These are phyloP conservation scores for Anethum foeniculum DNA, from an alignment of 140 eudicot species.

Conservation along the genomic window DNA sequence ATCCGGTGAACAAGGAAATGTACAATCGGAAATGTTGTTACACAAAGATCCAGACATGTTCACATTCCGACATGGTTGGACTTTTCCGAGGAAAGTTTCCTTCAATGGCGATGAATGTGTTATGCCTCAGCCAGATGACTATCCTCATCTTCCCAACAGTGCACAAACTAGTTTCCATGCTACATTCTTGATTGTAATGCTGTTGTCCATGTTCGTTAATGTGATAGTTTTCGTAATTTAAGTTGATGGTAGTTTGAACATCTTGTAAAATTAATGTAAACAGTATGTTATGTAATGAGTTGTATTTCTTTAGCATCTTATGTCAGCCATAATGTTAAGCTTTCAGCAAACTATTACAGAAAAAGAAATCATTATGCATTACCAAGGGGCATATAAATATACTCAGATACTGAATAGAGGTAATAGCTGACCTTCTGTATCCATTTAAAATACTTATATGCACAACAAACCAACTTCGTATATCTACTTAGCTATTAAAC, in stretches of 20 bases:
- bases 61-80: slow-evolving; percentile 73
- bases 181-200: slow-evolving; percentile 5
- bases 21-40: slow-evolving; percentile 61
- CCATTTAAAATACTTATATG: too few species aligned
- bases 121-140: slow-evolving; percentile 63
- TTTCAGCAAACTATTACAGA: too few species aligned
- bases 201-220: background rate
- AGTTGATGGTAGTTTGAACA: background rate
- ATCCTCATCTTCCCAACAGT: slow-evolving; percentile 59
- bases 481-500: background rate
- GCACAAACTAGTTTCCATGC: slow-evolving; percentile 15
- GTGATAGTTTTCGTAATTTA: background rate
- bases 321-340: background rate
- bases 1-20: slow-evolving; percentile 53
- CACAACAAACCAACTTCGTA: background rate
- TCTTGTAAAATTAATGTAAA: background rate
- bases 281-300: background rate
- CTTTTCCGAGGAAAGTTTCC: slow-evolving; percentile 48
- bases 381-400: too few species aligned
- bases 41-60: slow-evolving; percentile 54
- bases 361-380: too few species aligned
- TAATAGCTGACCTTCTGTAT: background rate
- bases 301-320: background rate
- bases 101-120: slow-evolving; percentile 74
- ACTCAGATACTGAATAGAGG: background rate